These are phyloP conservation scores for Cajanus cajan DNA, from an alignment of 306 rosid genomes.

Conservation along the genomic window DNA sequence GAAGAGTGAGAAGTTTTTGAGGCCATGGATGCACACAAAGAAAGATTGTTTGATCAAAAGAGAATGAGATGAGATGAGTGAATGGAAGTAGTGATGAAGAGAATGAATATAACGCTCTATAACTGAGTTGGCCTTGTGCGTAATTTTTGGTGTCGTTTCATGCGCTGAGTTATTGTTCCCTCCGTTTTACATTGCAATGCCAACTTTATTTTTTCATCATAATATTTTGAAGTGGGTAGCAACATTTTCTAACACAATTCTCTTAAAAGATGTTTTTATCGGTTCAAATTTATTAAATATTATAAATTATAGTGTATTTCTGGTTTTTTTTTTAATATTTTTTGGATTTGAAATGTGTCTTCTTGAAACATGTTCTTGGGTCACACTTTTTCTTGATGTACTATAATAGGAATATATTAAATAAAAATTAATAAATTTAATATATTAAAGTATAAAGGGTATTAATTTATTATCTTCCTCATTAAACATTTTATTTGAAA, in stretches of 20 bases:
- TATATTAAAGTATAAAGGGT: background rate
- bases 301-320: too few relatives aligned
- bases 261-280: background rate
- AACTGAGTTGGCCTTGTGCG: background rate
- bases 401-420: background rate
- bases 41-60: background rate
- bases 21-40: conserved; percentile 34
- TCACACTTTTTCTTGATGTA: background rate
- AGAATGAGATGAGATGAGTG: background rate
- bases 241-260: too few relatives aligned
- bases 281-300: background rate
- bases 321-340: background rate
- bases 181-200: background rate
- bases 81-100: background rate
- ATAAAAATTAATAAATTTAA: background rate
- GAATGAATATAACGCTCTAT: background rate
- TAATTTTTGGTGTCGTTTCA: conserved; percentile 12
- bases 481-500: background rate
- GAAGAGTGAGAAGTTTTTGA: conserved; percentile 39
- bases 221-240: background rate
- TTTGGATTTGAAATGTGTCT: background rate
- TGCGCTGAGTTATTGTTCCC: background rate
- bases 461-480: background rate
- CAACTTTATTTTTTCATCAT: background rate
- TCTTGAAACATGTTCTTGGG: background rate